phyloP scores from a whole-genome alignment of 2,329 filamentous ascomycete genomes.

The Diaporthe amygdali region DNA sequence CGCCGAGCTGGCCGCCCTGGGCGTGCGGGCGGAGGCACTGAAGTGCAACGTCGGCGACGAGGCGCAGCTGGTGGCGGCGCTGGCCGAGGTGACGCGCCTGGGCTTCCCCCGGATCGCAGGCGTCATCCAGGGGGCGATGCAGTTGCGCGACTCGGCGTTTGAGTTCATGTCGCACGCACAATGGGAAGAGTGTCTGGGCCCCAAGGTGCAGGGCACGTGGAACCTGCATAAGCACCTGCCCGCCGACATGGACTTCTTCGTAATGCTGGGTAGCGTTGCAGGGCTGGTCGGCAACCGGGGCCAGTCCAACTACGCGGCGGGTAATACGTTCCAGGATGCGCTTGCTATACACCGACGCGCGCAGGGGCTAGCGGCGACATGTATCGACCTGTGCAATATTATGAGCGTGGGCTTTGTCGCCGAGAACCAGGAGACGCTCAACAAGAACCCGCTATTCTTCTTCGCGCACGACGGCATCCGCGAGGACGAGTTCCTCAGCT shows the following conservation, averaged over 20 bases:
- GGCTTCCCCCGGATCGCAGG: slow-evolving; percentile 39
- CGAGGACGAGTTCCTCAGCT: slow-evolving; percentile 25
- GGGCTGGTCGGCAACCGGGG: slow-evolving; percentile 16
- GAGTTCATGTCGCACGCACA: slow-evolving; percentile 22
- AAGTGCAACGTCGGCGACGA: slow-evolving; percentile 36
- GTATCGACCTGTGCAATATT: slow-evolving; percentile 33
- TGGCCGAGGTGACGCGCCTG: slow-evolving; percentile 26
- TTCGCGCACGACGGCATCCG: slow-evolving; percentile 26
- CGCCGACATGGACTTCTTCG: slow-evolving; percentile 26
- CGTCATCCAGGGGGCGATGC: slow-evolving; percentile 41
- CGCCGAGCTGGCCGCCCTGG: slow-evolving; percentile 29
- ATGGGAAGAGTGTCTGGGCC: neutral
- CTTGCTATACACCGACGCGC: slow-evolving; percentile 29
- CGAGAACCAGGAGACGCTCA: slow-evolving; percentile 23
- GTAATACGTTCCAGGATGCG: slow-evolving; percentile 38
- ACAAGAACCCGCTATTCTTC: slow-evolving; percentile 26
- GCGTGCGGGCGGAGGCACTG: slow-evolving; percentile 32
- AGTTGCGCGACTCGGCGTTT: slow-evolving; percentile 19
- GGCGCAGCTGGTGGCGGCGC: slow-evolving; percentile 33
- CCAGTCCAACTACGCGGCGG: slow-evolving; percentile 33
- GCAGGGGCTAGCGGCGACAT: slow-evolving; percentile 29
- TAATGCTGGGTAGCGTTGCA: slow-evolving; percentile 20
- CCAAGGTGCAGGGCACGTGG: slow-evolving; percentile 23
- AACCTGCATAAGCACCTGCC: slow-evolving; percentile 28
- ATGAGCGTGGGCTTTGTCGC: slow-evolving; percentile 34